A percentile compares a stretch with the other conserved stretches of the same genome.
These are phyloP conservation scores for Triangularia verruculosa DNA, from an alignment of 2,329 filamentous ascomycete genomes.

Conservation along the genomic window DNA sequence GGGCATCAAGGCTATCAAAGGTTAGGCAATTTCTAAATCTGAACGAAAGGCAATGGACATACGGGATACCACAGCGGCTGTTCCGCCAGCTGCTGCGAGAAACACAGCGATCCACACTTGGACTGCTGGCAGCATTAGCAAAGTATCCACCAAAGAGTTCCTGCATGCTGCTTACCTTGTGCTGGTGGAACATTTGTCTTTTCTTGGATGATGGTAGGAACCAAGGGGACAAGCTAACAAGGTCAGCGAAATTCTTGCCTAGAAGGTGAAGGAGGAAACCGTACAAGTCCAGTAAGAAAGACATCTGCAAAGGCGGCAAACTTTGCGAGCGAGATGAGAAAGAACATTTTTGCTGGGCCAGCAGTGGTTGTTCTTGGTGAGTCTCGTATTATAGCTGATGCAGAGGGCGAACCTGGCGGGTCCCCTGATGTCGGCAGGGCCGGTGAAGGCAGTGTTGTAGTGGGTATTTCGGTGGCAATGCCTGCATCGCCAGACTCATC, in stretches of 20 bases:
- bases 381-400: background rate
- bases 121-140: constrained; percentile 13
- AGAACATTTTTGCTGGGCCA: constrained; percentile 7
- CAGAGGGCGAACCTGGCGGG: background rate
- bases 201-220: constrained; percentile 23
- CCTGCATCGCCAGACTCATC: constrained; percentile 6
- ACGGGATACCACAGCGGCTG: constrained; percentile 26
- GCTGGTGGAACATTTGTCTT: constrained; percentile 18
- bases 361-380: background rate
- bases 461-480: constrained; percentile 1
- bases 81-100: constrained; percentile 26
- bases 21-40: background rate
- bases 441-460: background rate
- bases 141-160: no score
- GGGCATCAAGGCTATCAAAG: constrained; percentile 22
- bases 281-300: constrained; percentile 1
- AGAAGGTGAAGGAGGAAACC: background rate
- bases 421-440: constrained; percentile 1
- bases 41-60: constrained; percentile 5
- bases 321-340: constrained; percentile 15
- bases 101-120: constrained; percentile 28
- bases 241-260: constrained; percentile 21
- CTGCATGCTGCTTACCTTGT: constrained; percentile 9
- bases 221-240: constrained; percentile 24
- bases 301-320: constrained; percentile 20